Evolutionary conservation across 108 stramenopile species (phyloP).

Genomic region (Skeletonema potamos): DNA sequence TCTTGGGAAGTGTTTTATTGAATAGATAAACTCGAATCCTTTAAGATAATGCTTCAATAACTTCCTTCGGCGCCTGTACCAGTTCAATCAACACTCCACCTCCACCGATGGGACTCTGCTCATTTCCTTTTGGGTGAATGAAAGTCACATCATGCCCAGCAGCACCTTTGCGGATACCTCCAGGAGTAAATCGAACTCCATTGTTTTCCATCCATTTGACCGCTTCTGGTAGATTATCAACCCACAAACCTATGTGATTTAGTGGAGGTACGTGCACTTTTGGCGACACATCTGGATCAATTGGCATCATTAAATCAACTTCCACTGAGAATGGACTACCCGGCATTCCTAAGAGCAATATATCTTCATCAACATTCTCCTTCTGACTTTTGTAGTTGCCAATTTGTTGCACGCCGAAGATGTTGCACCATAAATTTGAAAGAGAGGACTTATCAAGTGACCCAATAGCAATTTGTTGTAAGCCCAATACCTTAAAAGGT

Average conservation of each 20-base stretch:
- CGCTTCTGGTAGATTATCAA: conserved; percentile 87
- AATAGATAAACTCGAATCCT: no score
- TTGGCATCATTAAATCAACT: conserved; percentile 96
- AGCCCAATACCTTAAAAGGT: conserved; percentile 88
- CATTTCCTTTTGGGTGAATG: conserved; percentile 97
- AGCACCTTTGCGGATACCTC: conserved; percentile 91
- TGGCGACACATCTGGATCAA: conserved; percentile 78
- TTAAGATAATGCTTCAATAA: not conserved
- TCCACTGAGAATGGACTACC: conserved; percentile 79
- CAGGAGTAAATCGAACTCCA: conserved; percentile 53
- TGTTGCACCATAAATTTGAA: conserved; percentile 79
- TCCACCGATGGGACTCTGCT: conserved; percentile 82
- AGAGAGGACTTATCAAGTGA: conserved; percentile 63
- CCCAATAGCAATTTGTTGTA: conserved; percentile 97
- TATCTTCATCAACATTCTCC: conserved; percentile 98
- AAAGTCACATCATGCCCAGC: conserved; percentile 94
- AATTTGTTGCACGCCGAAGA: conserved; percentile 78
- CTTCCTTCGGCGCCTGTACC: conserved; percentile 90
- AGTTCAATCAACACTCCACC: conserved; percentile 96
- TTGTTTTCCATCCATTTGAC: conserved; percentile 83
- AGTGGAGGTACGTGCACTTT: conserved; percentile 92
- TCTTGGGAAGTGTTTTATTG: conserved; percentile 23
- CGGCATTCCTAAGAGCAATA: conserved; percentile 77
- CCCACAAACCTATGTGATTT: conserved; percentile 99
- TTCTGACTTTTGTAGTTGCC: conserved; percentile 68